Percentiles rank a stretch among this genome's conserved stretches.
Conservation (phyloP, 768 basidiomycete species). For the Pleurotus eryngii region DNA sequence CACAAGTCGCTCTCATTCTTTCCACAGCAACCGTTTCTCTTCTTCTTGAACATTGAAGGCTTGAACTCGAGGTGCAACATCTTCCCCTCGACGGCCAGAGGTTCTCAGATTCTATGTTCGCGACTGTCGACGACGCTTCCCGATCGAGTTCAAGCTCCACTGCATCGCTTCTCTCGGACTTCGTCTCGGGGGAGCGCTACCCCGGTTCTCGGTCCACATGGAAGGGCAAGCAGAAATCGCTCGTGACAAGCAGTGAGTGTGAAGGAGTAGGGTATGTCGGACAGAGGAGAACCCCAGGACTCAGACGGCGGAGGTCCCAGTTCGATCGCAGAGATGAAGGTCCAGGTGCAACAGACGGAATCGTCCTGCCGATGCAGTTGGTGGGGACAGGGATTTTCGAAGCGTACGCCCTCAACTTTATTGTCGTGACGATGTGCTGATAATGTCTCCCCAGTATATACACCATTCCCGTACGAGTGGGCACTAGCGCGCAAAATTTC, state of each 20-base stretch:
- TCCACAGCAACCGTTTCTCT: no score
- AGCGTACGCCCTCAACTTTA: conserved; percentile 45
- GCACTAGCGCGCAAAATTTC: conserved; percentile 45
- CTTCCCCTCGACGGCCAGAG: no score
- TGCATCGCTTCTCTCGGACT: not conserved
- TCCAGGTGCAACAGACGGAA: conserved; percentile 46
- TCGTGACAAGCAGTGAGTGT: not conserved
- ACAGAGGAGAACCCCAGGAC: no score
- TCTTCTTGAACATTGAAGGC: no score
- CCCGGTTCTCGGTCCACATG: not conserved
- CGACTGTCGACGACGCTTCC: not conserved
- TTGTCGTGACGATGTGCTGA: not conserved
- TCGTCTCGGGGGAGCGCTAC: not conserved
- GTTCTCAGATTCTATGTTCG: no score
- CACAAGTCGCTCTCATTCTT: no score
- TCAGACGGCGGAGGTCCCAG: conserved; percentile 10
- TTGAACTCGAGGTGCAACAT: no score
- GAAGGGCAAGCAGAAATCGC: not conserved
- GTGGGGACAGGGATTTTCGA: conserved; percentile 52
- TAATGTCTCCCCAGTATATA: conserved; percentile 48
- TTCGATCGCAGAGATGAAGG: conserved; percentile 29
- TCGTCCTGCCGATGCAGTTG: conserved; percentile 56
- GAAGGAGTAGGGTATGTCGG: not conserved
- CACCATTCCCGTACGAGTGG: conserved; percentile 57
- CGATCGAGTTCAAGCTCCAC: not conserved